Percentiles rank a stretch among this genome's conserved stretches.
Conservation (phyloP, 2,329 filamentous ascomycete species). For the Triangularia verruculosa region DNA sequence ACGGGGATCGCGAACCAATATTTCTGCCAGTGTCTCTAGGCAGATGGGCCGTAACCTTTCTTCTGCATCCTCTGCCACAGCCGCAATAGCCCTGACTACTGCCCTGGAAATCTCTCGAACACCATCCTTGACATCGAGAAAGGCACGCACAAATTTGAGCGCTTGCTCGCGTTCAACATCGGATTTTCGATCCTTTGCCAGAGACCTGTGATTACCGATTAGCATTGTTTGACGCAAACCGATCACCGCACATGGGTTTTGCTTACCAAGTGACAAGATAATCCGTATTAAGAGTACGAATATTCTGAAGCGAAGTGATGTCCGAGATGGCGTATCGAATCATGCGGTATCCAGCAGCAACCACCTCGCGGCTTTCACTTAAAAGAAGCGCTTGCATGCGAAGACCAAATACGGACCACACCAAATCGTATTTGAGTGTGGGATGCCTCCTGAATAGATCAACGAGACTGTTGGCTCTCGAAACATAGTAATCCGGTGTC, state of each 20-base stretch:
- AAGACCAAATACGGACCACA: conserved; percentile 91
- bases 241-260: neutral
- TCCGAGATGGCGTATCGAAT: conserved; percentile 94
- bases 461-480: conserved; percentile 87
- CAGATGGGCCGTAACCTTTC: conserved; percentile 88
- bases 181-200: conserved; percentile 95
- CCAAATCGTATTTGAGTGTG: conserved; percentile 92
- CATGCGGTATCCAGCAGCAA: conserved; percentile 90
- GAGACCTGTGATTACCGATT: conserved; percentile 50
- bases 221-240: conserved; percentile 1
- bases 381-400: conserved; percentile 94
- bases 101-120: conserved; percentile 82
- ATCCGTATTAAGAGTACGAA: conserved; percentile 84
- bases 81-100: conserved; percentile 83
- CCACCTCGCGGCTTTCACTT: conserved; percentile 92
- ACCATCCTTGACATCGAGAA: conserved; percentile 92
- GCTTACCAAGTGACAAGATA: conserved; percentile 75
- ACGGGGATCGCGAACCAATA: conserved; percentile 80
- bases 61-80: conserved; percentile 81
- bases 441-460: conserved; percentile 92
- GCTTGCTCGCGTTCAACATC: conserved; percentile 96
- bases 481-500: conserved; percentile 92
- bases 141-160: conserved; percentile 91
- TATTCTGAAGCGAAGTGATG: conserved; percentile 80
- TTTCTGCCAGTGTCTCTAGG: conserved; percentile 87